Percentiles rank a stretch among this genome's conserved stretches.
phyloP scores from a whole-genome alignment of 1,284 basidiomycete genomes.

The Butyriboletus appendiculatus region DNA sequence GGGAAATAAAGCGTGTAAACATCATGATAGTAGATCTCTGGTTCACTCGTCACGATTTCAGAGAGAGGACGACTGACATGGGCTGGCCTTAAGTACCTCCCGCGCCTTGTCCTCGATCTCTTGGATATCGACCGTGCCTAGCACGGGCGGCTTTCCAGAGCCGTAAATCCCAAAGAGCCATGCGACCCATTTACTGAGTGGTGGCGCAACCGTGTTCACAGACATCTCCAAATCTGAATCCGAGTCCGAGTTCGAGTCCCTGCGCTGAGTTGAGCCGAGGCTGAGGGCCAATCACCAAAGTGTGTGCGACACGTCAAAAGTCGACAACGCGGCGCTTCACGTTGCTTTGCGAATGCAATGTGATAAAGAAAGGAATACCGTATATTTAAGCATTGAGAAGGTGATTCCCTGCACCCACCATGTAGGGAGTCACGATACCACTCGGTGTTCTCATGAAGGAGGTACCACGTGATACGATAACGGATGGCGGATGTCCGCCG shows the following conservation, averaged over 20 bases:
- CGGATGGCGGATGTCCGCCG: neutral
- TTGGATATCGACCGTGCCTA: constrained; percentile 43
- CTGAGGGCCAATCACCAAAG: neutral
- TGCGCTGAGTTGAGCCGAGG: neutral
- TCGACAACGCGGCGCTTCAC: neutral
- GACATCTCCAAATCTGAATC: constrained; percentile 10
- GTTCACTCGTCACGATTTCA: neutral
- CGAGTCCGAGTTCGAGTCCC: too few relatives aligned
- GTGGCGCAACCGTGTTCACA: constrained; percentile 23
- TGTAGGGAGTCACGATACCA: neutral
- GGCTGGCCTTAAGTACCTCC: constrained; percentile 42
- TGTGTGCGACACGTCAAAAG: too few relatives aligned
- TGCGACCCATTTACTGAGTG: constrained; percentile 20
- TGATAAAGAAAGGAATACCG: neutral
- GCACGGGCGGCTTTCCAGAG: constrained; percentile 33
- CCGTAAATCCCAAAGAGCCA: constrained; percentile 27
- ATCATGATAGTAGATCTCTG: neutral
- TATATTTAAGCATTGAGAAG: constrained; percentile 6
- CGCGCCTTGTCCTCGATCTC: constrained; percentile 47
- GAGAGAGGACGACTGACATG: constrained; percentile 29
- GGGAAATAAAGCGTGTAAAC: neutral
- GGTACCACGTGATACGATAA: neutral
- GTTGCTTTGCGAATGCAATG: neutral
- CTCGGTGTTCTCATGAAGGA: neutral
- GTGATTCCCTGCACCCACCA: neutral